phyloP scores from a whole-genome alignment of 2,329 filamentous ascomycete genomes.

The Botryotinia globosa region DNA sequence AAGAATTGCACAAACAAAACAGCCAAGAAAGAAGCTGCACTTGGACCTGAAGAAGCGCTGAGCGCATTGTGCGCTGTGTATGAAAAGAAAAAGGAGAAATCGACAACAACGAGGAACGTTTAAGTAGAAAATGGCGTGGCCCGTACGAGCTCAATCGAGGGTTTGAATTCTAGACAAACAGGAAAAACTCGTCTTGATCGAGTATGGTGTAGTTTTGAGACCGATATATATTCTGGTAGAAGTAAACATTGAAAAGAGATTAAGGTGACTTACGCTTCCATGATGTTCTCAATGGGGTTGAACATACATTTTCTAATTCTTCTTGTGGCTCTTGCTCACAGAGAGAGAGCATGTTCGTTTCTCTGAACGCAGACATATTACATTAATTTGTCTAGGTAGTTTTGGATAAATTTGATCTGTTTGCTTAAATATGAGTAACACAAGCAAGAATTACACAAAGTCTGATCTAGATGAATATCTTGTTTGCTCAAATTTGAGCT shows the following conservation, averaged over 20 bases:
- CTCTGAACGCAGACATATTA: background rate
- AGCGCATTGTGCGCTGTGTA: background rate
- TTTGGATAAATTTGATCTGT: too few relatives aligned
- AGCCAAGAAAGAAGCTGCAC: background rate
- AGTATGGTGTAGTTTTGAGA: background rate
- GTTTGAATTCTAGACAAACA: background rate
- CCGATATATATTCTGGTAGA: background rate
- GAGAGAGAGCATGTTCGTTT: too few relatives aligned
- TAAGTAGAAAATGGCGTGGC: accelerated
- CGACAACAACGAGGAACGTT: background rate
- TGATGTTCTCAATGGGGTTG: background rate
- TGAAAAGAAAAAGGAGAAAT: background rate
- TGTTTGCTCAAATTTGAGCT: background rate
- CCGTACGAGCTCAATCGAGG: background rate
- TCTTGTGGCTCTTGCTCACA: too few relatives aligned
- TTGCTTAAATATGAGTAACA: background rate
- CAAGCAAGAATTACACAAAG: background rate
- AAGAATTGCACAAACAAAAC: background rate
- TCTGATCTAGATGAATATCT: background rate
- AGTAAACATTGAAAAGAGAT: accelerated
- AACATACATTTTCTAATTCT: background rate
- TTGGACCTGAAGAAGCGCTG: too few relatives aligned
- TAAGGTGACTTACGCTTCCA: background rate
- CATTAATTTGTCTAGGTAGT: background rate
- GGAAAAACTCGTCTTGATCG: background rate